Evolutionary conservation across 2,329 filamentous ascomycete genomes (phyloP), one percentile per base, ranked within the genome.

Genomic region (Colletotrichum karsti): DNA sequence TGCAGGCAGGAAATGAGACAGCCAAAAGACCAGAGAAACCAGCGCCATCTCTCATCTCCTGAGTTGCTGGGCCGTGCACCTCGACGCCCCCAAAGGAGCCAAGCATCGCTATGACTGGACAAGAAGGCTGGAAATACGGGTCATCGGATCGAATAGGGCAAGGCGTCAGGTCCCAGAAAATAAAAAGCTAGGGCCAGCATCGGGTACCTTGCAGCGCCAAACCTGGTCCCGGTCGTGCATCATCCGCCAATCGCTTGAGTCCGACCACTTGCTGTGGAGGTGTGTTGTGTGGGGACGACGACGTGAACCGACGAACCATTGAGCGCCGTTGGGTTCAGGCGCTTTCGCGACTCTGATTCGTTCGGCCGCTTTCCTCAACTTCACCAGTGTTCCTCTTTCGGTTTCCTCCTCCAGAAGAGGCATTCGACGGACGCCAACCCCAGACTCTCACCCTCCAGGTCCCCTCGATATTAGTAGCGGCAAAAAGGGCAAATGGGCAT

Each of bases 171-270:
- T 7, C 12, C 35, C n/a, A 44, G 41, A 44, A 20, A 24, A 44
- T 39, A 12, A 33, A 30, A 18, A 42, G 53, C 46, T 44, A 30
- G 60, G 28, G 28, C 44, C 46, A 10, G 18, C 9, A 12, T 37
- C 66, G 66, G 62, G 66, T 69, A 69, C 66, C 66, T 69, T 69
- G 62, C 66, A 69, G 66, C 41, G 39, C 37, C 42, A 63, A 57
- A n/a, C n/a, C n/a, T n/a, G n/a, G n/a, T n/a, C 63, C 63, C 50
- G 63, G 50, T 13, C 28, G 51, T 63, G 51, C 64, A 64, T 58
- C 64, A 35, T 58, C 64, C 44, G 60, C 63, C 63, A 63, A 67
- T 67, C 58, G 58, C 44, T 51, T 57, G 35, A 28, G 30, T 30
- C 8, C 12, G 28, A 39, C 48, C 63, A 61, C 46, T 10, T 6